Conservation (phyloP, 495 filamentous ascomycete genomes). For the Lasiosphaeris hirsuta region DNA sequence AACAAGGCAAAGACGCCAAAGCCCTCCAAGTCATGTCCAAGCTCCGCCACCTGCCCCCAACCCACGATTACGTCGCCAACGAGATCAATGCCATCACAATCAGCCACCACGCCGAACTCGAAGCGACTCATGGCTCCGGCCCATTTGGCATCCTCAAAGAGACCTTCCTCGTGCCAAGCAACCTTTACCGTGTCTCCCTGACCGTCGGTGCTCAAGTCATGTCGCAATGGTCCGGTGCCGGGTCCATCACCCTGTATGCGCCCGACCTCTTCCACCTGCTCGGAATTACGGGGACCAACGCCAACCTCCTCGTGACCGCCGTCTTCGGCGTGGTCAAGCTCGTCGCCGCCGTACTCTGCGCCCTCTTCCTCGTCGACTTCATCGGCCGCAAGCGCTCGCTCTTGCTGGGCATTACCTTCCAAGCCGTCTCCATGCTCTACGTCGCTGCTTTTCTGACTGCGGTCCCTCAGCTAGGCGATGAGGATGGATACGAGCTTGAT, state of each 20-base stretch:
- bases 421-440: conserved; percentile 64
- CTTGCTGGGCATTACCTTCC: conserved; percentile 59
- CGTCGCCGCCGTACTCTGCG: conserved; percentile 58
- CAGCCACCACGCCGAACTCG: conserved; percentile 50
- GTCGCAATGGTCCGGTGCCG: conserved; percentile 68
- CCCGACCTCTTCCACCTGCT: conserved; percentile 64
- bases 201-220: conserved; percentile 58
- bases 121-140: conserved; percentile 56
- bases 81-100: conserved; percentile 51
- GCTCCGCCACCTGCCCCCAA: conserved; percentile 46
- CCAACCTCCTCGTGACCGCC: conserved; percentile 62
- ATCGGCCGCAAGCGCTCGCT: conserved; percentile 70
- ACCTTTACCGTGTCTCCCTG: conserved; percentile 63
- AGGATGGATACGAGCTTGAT: conserved; percentile 26
- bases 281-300: conserved; percentile 57
- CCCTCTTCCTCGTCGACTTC: conserved; percentile 69
- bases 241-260: conserved; percentile 64
- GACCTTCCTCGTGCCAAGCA: conserved; percentile 55
- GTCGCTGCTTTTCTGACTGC: conserved; percentile 62
- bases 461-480: conserved; percentile 44
- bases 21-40: conserved; percentile 46
- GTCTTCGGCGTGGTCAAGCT: conserved; percentile 72
- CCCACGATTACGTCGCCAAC: conserved; percentile 47
- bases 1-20: conserved; percentile 45
- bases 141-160: conserved; percentile 57